Percentiles rank a stretch among this genome's conserved stretches.
Evolutionary conservation across 495 filamentous ascomycete species (phyloP).

Genomic region (Amphirosellinia nigrospora): DNA sequence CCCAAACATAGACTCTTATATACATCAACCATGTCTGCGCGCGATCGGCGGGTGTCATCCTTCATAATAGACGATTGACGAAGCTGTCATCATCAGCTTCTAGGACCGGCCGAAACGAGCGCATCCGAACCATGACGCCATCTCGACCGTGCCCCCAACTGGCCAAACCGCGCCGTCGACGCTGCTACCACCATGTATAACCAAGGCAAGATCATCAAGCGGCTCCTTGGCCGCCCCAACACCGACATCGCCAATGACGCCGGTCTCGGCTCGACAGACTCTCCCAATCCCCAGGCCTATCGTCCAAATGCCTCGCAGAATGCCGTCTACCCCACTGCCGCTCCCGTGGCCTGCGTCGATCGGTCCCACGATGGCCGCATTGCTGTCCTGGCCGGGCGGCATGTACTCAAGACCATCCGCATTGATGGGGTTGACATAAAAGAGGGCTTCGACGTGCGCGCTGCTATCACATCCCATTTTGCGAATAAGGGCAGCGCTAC

Average conservation of each 20-base stretch:
- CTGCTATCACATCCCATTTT: constrained; percentile 73
- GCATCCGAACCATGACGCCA: constrained; percentile 37
- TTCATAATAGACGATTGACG: neutral
- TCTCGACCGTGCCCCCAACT: constrained; percentile 27
- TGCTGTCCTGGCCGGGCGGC: constrained; percentile 80
- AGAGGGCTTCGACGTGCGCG: constrained; percentile 81
- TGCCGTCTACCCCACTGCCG: constrained; percentile 71
- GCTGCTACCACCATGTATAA: constrained; percentile 39
- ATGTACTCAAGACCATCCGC: constrained; percentile 82
- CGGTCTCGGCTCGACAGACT: constrained; percentile 45
- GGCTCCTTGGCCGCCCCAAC: constrained; percentile 55
- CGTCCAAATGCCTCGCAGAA: constrained; percentile 75
- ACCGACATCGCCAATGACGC: constrained; percentile 46
- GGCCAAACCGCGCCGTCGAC: constrained; percentile 35
- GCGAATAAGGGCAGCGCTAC: constrained; percentile 62
- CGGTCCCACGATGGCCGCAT: constrained; percentile 76
- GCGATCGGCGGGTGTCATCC: neutral
- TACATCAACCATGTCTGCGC: constrained; percentile 7
- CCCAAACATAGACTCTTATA: neutral
- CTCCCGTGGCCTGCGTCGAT: constrained; percentile 77
- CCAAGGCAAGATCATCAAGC: constrained; percentile 59
- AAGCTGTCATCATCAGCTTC: constrained; percentile 1
- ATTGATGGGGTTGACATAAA: constrained; percentile 71
- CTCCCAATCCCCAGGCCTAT: constrained; percentile 41
- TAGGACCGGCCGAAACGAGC: neutral